Base-by-base conservation (phyloP, 495 filamentous ascomycete genomes). In the Filosporella fistucella region DNA sequence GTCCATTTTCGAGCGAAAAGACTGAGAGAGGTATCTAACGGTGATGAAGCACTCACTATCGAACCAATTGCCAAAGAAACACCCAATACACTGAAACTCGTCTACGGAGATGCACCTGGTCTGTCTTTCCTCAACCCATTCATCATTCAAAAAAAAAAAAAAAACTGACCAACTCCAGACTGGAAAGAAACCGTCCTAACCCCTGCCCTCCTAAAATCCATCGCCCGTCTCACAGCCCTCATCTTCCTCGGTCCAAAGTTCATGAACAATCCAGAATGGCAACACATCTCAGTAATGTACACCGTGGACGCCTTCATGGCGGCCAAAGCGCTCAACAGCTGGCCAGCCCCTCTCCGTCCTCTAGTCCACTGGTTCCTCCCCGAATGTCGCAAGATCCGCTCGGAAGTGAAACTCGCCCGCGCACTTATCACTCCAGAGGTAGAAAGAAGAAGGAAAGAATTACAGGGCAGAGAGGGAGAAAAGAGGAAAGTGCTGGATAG, bases 181-280 rank as follows among this genome's bases (percentile, higher is more conserved):
- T 68, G 64, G 64, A 52, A 46, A 25, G 47, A 54, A 23, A 32
- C 59, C 21, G n/a, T 25, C 1, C 37, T 63, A 3, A 16, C 20
- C 17, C 35, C 35, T n/a, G 42, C 34, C 13, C 5, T 71, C 30
- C 59, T 71, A 20, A 48, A 64, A 5, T 38, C 74, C n/a, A 60
- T 78, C 25, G 68, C 69, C 11, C 68, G 68, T 13, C 57, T 72
- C 9, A 71, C 73, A 2, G 67, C 71, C 2, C 57, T 66, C 17
- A 60, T 74, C n/a, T 76, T 77, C 44, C 52, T 75, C 6, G 75
- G 75, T 23, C 54, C 49, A 0, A 56, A 59, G 0, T 40, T 75
- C 9, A 71, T 68, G 45, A 66, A 66, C 7, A 66, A 77, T 45
- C 53, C 58, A 6, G 53, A 65, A 37, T 77, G 72, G 75, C 62